A percentile compares a stretch with the other conserved stretches of the same genome.
These are phyloP conservation scores for Trichoderma sp. DNA, from an alignment of 2,329 filamentous ascomycete genomes.

Conservation along the genomic window DNA sequence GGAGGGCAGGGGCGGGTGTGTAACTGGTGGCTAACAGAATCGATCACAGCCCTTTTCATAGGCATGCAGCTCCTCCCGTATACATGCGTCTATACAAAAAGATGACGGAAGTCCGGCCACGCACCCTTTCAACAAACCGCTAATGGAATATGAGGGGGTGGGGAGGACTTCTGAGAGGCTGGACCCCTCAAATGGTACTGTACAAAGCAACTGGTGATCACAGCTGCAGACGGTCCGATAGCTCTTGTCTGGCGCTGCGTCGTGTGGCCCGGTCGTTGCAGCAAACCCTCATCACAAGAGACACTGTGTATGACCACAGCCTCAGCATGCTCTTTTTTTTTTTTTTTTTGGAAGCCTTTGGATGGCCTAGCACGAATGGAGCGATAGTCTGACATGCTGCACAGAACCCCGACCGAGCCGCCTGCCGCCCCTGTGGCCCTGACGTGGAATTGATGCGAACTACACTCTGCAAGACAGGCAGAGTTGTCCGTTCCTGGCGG, in stretches of 20 bases:
- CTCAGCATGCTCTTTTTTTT: not conserved
- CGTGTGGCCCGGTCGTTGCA: not conserved
- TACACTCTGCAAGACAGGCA: not conserved
- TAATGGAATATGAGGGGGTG: not conserved
- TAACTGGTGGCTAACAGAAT: not conserved
- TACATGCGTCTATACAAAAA: not conserved
- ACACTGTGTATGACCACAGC: conserved; percentile 19
- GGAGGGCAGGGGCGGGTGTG: not conserved
- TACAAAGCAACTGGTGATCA: conserved; percentile 7
- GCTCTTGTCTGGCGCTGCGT: conserved; percentile 5
- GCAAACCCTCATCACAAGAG: conserved; percentile 7
- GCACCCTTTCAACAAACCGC: not conserved
- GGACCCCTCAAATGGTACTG: not conserved
- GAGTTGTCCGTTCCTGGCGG: conserved; percentile 7
- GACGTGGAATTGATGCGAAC: not conserved
- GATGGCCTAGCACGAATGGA: not conserved
- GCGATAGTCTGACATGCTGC: conserved; percentile 8
- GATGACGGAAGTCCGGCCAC: not conserved
- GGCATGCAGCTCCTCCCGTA: not conserved
- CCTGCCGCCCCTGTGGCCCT: not conserved
- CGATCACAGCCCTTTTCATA: not conserved
- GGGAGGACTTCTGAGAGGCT: not conserved
- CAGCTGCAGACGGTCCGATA: conserved; percentile 28
- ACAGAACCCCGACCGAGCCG: conserved; percentile 8
- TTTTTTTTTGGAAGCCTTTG: not conserved